Conservation (phyloP, 2,329 filamentous ascomycete genomes). For the Leptographium radiaticola region DNA sequence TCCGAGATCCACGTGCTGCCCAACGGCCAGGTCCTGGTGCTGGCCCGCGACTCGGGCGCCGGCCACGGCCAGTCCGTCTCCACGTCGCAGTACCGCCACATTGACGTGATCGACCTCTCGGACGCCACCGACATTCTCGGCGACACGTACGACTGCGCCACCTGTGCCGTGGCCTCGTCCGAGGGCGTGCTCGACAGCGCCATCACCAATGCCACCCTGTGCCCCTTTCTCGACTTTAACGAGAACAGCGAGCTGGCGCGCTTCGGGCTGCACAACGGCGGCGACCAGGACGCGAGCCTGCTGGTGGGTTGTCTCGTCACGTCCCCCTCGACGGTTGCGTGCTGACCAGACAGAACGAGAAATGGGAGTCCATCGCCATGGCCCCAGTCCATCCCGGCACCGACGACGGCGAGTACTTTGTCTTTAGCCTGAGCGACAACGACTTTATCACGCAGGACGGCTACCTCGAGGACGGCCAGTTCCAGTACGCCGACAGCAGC, state of each 20-base stretch:
- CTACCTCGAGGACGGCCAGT: conserved; percentile 41
- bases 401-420: conserved; percentile 44
- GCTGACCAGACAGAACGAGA: conserved; percentile 45
- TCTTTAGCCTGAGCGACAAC: conserved; percentile 58
- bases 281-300: conserved; percentile 39
- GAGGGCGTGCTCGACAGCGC: conserved; percentile 14
- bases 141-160: conserved; percentile 25
- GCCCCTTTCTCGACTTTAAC: conserved; percentile 56
- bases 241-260: conserved; percentile 48
- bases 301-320: conserved; percentile 23
- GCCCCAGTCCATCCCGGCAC: conserved; percentile 34
- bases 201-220: conserved; percentile 48
- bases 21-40: conserved; percentile 43
- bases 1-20: conserved; percentile 48
- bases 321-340: too few relatives aligned
- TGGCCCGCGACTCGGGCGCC: conserved; percentile 48
- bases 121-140: conserved; percentile 45
- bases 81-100: conserved; percentile 50
- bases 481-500: conserved; percentile 41
- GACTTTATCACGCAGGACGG: conserved; percentile 65
- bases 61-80: conserved; percentile 43
- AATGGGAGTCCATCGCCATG: conserved; percentile 60
- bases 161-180: conserved; percentile 13
- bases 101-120: conserved; percentile 55
- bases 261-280: conserved; percentile 58